A percentile compares a stretch with the other conserved stretches of the same genome.
phyloP scores from a whole-genome alignment of 1,284 basidiomycete genomes.

The Takashimella koratensis region DNA sequence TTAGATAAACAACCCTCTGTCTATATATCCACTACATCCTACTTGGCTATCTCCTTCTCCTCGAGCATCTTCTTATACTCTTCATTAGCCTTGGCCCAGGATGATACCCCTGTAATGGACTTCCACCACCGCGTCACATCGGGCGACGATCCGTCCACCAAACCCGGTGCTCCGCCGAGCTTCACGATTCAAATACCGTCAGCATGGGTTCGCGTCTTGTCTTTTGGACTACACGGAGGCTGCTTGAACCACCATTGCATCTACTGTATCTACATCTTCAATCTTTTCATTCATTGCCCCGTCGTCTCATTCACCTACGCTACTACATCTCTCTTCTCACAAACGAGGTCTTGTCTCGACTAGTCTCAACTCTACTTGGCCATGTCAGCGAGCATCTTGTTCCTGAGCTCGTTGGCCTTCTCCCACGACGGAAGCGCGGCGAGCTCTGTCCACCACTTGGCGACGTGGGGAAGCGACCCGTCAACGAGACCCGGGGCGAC shows the following conservation, averaged over 20 bases:
- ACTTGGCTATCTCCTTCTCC: background rate
- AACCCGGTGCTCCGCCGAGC: too few species aligned
- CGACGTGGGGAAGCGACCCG: constrained; percentile 28
- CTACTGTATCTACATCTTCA: too few species aligned
- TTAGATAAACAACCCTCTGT: background rate
- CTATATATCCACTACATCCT: too few species aligned
- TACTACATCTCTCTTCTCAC: background rate
- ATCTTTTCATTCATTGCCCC: too few species aligned
- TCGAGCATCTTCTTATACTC: constrained; percentile 3
- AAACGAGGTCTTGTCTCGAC: too few species aligned
- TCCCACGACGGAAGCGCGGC: constrained; percentile 17
- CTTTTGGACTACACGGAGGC: too few species aligned
- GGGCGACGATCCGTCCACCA: background rate
- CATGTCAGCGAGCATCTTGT: too few species aligned
- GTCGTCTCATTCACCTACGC: background rate
- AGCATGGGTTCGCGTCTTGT: too few species aligned
- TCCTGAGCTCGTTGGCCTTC: constrained; percentile 4
- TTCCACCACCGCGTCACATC: background rate
- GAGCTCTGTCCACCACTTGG: constrained; percentile 32
- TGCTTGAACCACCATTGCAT: too few species aligned
- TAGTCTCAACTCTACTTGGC: too few species aligned
- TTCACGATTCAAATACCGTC: too few species aligned
- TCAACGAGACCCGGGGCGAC: constrained; percentile 23
- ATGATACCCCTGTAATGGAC: background rate
- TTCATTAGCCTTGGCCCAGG: background rate